phyloP scores from a whole-genome alignment of 306 rosid genomes.

The Canavalia gladiata region DNA sequence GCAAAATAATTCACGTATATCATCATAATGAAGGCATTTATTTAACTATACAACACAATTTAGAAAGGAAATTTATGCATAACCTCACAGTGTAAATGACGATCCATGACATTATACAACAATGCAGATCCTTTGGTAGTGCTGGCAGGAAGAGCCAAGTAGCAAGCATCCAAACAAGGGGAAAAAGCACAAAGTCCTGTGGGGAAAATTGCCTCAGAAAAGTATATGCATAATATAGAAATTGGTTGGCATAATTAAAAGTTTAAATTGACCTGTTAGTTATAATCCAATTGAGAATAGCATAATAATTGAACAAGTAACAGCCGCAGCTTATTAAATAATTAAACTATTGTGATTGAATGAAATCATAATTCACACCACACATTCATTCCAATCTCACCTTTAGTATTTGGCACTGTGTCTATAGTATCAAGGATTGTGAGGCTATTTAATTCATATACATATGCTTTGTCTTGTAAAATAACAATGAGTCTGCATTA shows the following conservation, averaged over 20 bases:
- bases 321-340: neutral
- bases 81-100: constrained; percentile 93
- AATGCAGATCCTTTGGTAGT: constrained; percentile 80
- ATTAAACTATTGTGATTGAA: constrained; percentile 39
- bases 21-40: constrained; percentile 27
- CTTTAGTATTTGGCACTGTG: constrained; percentile 85
- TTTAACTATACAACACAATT: constrained; percentile 22
- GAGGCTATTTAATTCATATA: constrained; percentile 83
- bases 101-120: constrained; percentile 90
- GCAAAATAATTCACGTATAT: constrained; percentile 30
- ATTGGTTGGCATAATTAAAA: constrained; percentile 19
- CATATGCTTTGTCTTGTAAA: constrained; percentile 86
- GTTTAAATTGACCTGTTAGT: constrained; percentile 7
- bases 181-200: constrained; percentile 93
- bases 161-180: constrained; percentile 83
- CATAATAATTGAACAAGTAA: constrained; percentile 14
- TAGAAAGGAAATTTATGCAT: constrained; percentile 46
- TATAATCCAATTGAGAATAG: constrained; percentile 4
- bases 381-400: constrained; percentile 59
- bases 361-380: constrained; percentile 20
- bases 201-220: constrained; percentile 19
- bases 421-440: constrained; percentile 86
- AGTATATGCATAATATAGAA: constrained; percentile 9
- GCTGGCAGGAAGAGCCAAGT: constrained; percentile 94
- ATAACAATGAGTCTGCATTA: constrained; percentile 88